Conservation (phyloP, 495 filamentous ascomycete species). For the Haplographium delicatum region DNA sequence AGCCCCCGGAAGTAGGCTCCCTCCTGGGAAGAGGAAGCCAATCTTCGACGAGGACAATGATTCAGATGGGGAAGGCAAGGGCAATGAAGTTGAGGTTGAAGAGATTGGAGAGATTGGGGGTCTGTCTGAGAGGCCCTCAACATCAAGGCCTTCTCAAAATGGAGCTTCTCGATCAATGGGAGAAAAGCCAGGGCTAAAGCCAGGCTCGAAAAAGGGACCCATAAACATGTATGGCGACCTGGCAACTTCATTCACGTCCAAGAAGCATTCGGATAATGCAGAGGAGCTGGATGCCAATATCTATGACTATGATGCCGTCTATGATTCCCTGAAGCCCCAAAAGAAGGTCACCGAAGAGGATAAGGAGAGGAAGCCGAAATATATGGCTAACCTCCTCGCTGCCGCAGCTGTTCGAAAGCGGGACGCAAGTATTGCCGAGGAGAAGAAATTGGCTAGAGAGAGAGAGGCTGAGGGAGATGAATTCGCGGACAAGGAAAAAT, state of each 20-base stretch:
- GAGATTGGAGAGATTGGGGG: conserved; percentile 27
- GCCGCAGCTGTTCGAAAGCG: conserved; percentile 85
- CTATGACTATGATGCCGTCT: conserved; percentile 72
- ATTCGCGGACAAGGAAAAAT: conserved; percentile 92
- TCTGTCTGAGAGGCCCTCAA: background rate
- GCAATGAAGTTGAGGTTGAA: conserved; percentile 13
- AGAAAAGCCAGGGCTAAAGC: conserved; percentile 30
- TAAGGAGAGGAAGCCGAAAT: conserved; percentile 60
- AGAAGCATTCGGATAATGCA: conserved; percentile 52
- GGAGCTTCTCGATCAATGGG: background rate
- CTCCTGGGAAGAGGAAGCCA: conserved; percentile 41
- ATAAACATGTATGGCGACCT: conserved; percentile 47
- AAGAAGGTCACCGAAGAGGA: conserved; percentile 25
- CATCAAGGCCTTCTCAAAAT: conserved; percentile 6
- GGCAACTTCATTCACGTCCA: conserved; percentile 48
- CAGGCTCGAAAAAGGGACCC: conserved; percentile 21
- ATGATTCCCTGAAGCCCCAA: conserved; percentile 56
- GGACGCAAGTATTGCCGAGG: conserved; percentile 80
- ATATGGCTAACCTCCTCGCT: conserved; percentile 75
- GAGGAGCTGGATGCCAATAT: conserved; percentile 57
- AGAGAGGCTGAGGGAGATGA: conserved; percentile 91
- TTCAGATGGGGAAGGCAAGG: conserved; percentile 37
- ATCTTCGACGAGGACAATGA: conserved; percentile 47
- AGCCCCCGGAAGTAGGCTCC: conserved; percentile 25
- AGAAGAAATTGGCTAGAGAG: conserved; percentile 80